Evolutionary conservation across 805 yeast species (phyloP).

Genomic region (Nakazawaea peltata): DNA sequence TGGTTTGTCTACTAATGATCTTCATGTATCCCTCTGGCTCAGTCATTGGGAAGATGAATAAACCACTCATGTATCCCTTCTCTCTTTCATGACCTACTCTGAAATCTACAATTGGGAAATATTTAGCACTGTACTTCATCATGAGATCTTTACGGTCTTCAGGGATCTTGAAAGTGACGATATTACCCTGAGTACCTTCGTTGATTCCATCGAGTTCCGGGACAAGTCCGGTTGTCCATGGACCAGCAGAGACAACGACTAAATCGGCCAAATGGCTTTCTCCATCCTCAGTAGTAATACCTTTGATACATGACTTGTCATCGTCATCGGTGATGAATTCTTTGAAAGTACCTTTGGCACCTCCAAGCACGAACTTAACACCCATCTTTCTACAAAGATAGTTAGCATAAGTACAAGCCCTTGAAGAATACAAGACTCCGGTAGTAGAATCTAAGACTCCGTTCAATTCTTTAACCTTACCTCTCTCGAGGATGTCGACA

Average conservation of each 20-base stretch:
- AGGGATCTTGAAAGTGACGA: constrained; percentile 27
- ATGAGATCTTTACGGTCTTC: constrained; percentile 23
- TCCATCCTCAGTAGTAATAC: constrained; percentile 19
- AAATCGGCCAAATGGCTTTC: constrained; percentile 13
- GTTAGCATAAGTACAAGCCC: constrained; percentile 23
- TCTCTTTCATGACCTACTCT: constrained; percentile 13
- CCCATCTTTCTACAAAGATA: constrained; percentile 21
- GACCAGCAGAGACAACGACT: constrained; percentile 15
- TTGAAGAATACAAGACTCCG: constrained; percentile 27
- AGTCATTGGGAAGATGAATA: constrained; percentile 26
- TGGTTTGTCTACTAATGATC: constrained; percentile 26
- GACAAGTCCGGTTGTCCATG: constrained; percentile 15
- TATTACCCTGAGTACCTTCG: constrained; percentile 29
- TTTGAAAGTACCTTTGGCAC: constrained; percentile 20
- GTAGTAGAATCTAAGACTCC: constrained; percentile 23
- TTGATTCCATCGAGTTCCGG: constrained; percentile 24
- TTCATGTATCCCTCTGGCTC: constrained; percentile 28
- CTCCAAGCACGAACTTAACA: constrained; percentile 24
- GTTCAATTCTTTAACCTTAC: constrained; percentile 12
- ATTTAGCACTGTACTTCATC: constrained; percentile 22
- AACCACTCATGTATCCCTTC: constrained; percentile 21
- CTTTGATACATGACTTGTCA: constrained; percentile 10
- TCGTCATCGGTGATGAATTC: constrained; percentile 13
- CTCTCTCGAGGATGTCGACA: constrained; percentile 12
- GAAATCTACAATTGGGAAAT: constrained; percentile 29